These are phyloP conservation scores for Naematelia aurantialba DNA, from an alignment of 768 basidiomycete species.

Conservation along the genomic window DNA sequence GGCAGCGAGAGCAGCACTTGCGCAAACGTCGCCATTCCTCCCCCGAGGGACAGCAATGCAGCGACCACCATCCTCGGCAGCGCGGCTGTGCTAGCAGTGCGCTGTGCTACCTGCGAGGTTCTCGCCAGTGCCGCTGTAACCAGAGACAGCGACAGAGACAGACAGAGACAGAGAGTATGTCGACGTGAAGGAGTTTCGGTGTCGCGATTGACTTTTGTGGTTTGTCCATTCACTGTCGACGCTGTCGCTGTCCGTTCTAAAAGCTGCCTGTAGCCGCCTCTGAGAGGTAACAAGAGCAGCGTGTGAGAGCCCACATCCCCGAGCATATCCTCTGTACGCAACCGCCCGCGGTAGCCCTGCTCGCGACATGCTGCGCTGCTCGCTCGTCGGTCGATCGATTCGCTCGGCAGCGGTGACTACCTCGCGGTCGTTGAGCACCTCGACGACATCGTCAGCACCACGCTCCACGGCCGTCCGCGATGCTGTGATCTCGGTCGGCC, in stretches of 20 bases:
- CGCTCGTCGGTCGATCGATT: neutral
- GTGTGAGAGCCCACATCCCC: no score
- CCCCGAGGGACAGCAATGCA: conserved; percentile 22
- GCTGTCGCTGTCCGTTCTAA: no score
- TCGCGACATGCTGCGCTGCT: neutral
- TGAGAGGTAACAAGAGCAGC: neutral
- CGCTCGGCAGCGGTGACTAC: neutral
- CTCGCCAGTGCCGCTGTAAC: neutral
- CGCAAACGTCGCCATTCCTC: conserved; percentile 40
- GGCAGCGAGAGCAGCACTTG: conserved; percentile 49
- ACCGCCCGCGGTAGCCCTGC: neutral
- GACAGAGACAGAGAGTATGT: neutral
- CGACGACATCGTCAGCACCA: neutral
- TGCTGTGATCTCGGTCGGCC: conserved; percentile 14
- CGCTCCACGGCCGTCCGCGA: neutral
- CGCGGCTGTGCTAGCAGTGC: neutral
- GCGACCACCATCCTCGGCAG: conserved; percentile 21
- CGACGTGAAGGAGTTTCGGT: neutral
- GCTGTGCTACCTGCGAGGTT: neutral
- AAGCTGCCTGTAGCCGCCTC: no score
- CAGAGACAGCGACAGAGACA: neutral
- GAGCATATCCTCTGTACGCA: no score
- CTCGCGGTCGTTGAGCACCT: conserved; percentile 4
- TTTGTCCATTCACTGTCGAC: no score
- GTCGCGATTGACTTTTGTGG: neutral